Percentiles rank a stretch among this genome's conserved stretches.
Evolutionary conservation across 139 green algal genomes (phyloP).

Genomic region (Coelastrella sp.): DNA sequence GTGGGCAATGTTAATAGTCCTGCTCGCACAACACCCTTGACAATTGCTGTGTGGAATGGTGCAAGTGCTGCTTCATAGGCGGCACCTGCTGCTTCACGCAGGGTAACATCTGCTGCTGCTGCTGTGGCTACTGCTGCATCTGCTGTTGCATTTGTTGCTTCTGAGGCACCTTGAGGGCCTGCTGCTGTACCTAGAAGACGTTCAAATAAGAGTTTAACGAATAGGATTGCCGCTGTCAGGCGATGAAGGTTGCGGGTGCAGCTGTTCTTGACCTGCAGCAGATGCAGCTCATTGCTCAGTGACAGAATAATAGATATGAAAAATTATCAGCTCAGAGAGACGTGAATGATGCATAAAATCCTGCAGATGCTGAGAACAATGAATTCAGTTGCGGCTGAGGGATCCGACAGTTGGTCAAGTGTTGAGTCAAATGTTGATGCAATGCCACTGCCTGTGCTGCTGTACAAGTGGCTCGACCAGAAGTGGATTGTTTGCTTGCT

Average conservation of each 20-base stretch:
- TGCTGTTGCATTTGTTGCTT: neutral
- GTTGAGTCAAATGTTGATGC: no score
- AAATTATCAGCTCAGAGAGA: no score
- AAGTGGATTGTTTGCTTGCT: neutral
- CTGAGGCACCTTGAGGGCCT: neutral
- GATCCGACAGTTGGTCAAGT: no score
- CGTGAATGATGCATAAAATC: no score
- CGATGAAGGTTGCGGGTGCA: slow-evolving; percentile 71
- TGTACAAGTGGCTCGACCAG: neutral
- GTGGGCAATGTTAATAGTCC: slow-evolving; percentile 73
- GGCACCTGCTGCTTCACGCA: slow-evolving; percentile 48
- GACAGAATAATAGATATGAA: no score
- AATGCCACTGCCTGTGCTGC: no score
- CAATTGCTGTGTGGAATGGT: slow-evolving; percentile 68
- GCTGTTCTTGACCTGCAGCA: slow-evolving; percentile 70
- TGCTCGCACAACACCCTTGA: slow-evolving; percentile 68
- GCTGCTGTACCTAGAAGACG: slow-evolving; percentile 48
- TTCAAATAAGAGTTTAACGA: slow-evolving; percentile 70
- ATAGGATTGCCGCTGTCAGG: slow-evolving; percentile 66
- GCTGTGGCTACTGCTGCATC: slow-evolving; percentile 1
- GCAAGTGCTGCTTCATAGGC: slow-evolving; percentile 69
- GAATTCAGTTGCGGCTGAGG: no score
- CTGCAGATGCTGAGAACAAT: no score
- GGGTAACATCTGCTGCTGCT: slow-evolving; percentile 1
- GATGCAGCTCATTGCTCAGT: neutral